These are phyloP conservation scores for Exsudoporus frostii DNA, from an alignment of 768 basidiomycete species.

Conservation along the genomic window DNA sequence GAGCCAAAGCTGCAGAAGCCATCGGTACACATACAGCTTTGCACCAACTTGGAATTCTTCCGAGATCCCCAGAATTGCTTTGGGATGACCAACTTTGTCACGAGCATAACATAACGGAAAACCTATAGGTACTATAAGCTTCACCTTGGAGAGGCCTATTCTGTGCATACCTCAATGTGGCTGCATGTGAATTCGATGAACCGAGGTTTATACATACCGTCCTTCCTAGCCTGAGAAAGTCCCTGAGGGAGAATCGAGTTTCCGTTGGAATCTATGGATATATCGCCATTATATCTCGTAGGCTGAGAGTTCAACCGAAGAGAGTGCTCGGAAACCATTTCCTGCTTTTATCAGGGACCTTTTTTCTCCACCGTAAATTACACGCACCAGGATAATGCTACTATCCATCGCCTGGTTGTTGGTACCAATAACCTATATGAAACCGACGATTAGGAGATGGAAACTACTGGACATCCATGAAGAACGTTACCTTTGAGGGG, in stretches of 20 bases:
- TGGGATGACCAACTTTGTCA: constrained; percentile 71
- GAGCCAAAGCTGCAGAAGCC: neutral
- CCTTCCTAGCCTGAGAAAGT: constrained; percentile 44
- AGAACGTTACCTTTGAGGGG: constrained; percentile 64
- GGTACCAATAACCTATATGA: constrained; percentile 37
- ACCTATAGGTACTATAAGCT: constrained; percentile 45
- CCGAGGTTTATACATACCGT: constrained; percentile 59
- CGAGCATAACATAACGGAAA: constrained; percentile 57
- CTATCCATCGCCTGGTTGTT: constrained; percentile 50
- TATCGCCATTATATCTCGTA: constrained; percentile 33
- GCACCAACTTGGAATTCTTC: constrained; percentile 58
- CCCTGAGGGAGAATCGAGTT: constrained; percentile 45
- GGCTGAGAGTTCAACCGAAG: constrained; percentile 54
- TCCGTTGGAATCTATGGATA: constrained; percentile 53
- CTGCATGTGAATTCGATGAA: constrained; percentile 75
- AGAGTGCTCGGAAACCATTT: constrained; percentile 71
- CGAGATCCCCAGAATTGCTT: constrained; percentile 74
- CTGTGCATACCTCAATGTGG: constrained; percentile 51
- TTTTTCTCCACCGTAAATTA: neutral
- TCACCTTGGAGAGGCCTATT: neutral
- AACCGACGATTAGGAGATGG: neutral
- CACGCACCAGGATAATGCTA: constrained; percentile 58
- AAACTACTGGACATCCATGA: neutral
- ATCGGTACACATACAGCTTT: constrained; percentile 44
- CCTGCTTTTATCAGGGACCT: constrained; percentile 40